A percentile compares a stretch with the other conserved stretches of the same genome.
Conservation (phyloP, 805 yeast genomes). For the Ogataea chonburiensis region DNA sequence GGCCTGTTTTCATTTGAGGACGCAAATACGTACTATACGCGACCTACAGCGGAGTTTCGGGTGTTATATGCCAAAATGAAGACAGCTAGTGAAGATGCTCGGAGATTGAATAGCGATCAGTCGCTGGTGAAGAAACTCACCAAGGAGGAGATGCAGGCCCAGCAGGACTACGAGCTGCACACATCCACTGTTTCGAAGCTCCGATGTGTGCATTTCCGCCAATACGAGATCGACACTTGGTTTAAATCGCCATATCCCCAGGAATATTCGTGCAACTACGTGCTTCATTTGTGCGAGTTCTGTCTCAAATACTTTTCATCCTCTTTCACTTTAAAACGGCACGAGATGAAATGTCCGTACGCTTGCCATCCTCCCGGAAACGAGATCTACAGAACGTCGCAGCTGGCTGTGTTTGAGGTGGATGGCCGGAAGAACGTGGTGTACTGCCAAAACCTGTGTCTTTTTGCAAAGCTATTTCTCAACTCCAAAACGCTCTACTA, state of each 20-base stretch:
- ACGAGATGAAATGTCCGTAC: conserved; percentile 67
- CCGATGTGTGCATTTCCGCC: conserved; percentile 66
- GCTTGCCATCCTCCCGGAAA: conserved; percentile 81
- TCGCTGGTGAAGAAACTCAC: conserved; percentile 24
- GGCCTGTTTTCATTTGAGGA: conserved; percentile 62
- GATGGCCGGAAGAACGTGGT: conserved; percentile 83
- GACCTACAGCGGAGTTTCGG: conserved; percentile 44
- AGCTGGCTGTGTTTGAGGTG: conserved; percentile 79
- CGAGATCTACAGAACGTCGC: conserved; percentile 79
- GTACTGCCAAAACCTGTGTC: conserved; percentile 87
- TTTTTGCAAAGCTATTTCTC: conserved; percentile 82
- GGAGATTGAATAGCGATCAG: conserved; percentile 37
- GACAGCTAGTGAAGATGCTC: conserved; percentile 40
- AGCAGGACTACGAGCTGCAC: conserved; percentile 26
- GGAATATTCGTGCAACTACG: conserved; percentile 62
- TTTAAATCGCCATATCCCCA: conserved; percentile 92
- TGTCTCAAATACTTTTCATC: conserved; percentile 80
- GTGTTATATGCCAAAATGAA: conserved; percentile 41
- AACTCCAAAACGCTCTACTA: conserved; percentile 90
- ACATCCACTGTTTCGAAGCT: conserved; percentile 42
- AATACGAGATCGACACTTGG: conserved; percentile 83
- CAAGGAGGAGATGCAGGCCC: conserved; percentile 24
- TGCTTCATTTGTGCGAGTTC: conserved; percentile 75
- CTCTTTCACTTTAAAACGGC: conserved; percentile 65
- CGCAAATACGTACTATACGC: conserved; percentile 58